Evolutionary conservation across 352 stramenopile genomes (phyloP), one percentile per base, ranked within the genome.

Genomic region (Phytophthora boehmeriae): DNA sequence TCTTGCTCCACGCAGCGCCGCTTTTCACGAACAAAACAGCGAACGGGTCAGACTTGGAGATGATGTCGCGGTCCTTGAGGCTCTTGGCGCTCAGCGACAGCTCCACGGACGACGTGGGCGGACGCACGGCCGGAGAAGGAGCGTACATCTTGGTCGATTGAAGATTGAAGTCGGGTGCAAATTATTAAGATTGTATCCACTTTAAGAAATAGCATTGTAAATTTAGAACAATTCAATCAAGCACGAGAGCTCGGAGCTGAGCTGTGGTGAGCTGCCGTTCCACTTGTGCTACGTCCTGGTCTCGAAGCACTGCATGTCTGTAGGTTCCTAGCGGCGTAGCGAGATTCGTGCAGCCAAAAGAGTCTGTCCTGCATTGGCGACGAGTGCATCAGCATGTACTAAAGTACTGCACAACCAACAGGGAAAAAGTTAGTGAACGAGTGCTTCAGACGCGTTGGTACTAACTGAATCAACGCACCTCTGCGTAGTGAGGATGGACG

Each of bases 1-100:
- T 50, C 66, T 89, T 58, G 39, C 73, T 69, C 86, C 88, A 96
- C n/a, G 52, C 61, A 32, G 68, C 60, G 48, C 79, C 75, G 47
- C 89, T 66, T 60, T 73, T 64, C 28, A 78, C 38, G 63, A 71
- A 88, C 49, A 90, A 65, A 8, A 90, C 65, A 19, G 76, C 82
- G 73, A 97, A 97, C 3, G 89, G 84, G 65, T 97, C 89, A 11
- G 86, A 94, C 66, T 95, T 91, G 48, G 82, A 91, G 49, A 97
- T 73, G 20, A 93, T 58, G 52, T 97, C 91, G 59, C 89, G 89
- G 58, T 96, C 85, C 28, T 86, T 90, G 43, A 97, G 77, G 63
- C 85, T 71, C 47, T 86, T 84, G 49, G 83, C 93, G 34, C 78
- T 78, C 25, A 97, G 68, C 17, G 86, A 90, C 56, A 97, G 76